Evolutionary conservation across 257 asterid species (phyloP), one percentile per base, ranked within the genome.

Genomic region (Solanum microdontum): DNA sequence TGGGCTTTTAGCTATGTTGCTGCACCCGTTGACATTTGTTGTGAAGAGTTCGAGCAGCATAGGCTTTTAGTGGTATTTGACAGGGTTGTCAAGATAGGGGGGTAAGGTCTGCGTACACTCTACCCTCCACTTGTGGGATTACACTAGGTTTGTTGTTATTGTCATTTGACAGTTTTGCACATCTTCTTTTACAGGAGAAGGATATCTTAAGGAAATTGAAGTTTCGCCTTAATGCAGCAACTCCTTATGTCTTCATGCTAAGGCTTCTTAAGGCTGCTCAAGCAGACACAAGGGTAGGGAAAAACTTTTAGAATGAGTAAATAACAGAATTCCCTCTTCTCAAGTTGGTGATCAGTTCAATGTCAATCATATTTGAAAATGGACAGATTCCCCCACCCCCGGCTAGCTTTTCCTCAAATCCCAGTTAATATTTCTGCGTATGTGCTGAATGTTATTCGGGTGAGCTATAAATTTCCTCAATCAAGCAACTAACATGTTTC

Each of bases 181-280:
- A 83, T 33, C 32, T 88, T 64, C 80, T 83, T 88, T 92, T 89
- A 77, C 94, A 95, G 99, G 99, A 97, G 90, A 94, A 93, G 87
- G 91, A 90, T 33, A 89, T 97, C 55, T 89, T 95, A 82, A 93
- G 87, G 92, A 92, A 90, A 88, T 90, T 97, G 91, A 94, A 93
- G 92, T 97, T 95, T 87, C 98, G 99, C 83, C 98, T 97, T 62
- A 97, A 97, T 88, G 93, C 93, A 91, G 98, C 99, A 77, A 97
- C 98, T 82, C 94, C 94, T 51, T 97, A 95, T 83, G 99, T 97
- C 90, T 97, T 95, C 93, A 97, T 97, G 99, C 93, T 97, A 87
- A 90, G 97, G 91, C 94, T 97, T 90, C 94, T 95, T 87, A 97
- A 90, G 94, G 99, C 99, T 88, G 95, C 98, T 90, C 97, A 94